A percentile compares a stretch with the other conserved stretches of the same genome.
phyloP scores from a whole-genome alignment of 2,329 filamentous ascomycete genomes.

The Pseudogymnoascus sp. region DNA sequence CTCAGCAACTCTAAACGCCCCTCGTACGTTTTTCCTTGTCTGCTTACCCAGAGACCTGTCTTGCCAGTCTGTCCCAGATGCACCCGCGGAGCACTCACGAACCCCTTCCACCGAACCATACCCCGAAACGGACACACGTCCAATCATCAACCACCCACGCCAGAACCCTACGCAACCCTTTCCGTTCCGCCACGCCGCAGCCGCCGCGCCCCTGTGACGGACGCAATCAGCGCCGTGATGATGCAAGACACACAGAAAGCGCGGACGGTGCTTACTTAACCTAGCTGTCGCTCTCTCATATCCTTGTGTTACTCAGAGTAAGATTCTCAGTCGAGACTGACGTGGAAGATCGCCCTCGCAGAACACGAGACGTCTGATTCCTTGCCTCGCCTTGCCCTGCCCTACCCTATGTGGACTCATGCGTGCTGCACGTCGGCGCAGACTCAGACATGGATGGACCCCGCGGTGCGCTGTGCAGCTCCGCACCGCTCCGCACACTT shows the following conservation, averaged over 20 bases:
- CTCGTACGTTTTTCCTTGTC: not conserved
- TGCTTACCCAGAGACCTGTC: not conserved
- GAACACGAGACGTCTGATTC: not conserved
- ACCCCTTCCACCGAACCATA: conserved; percentile 2
- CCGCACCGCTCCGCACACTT: not conserved
- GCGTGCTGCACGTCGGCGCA: not conserved
- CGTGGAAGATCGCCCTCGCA: not conserved
- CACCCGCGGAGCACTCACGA: not conserved
- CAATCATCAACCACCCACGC: not conserved
- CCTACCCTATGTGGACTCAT: conserved; percentile 7
- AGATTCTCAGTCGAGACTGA: not conserved
- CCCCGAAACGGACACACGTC: not conserved
- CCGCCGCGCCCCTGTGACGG: not conserved
- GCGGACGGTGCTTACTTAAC: not conserved
- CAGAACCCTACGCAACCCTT: not conserved
- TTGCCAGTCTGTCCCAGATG: not conserved
- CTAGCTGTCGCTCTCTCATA: not conserved
- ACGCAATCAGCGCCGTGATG: not conserved
- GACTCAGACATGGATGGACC: conserved; percentile 3
- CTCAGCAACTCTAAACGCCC: not conserved
- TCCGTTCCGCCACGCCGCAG: conserved; percentile 5
- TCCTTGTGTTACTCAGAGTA: not conserved
- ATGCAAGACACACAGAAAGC: not conserved
- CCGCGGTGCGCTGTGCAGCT: conserved; percentile 5
- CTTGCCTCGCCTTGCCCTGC: not conserved